Conservation (phyloP, 2,329 filamentous ascomycete species). For the Trichoderma gracile region DNA sequence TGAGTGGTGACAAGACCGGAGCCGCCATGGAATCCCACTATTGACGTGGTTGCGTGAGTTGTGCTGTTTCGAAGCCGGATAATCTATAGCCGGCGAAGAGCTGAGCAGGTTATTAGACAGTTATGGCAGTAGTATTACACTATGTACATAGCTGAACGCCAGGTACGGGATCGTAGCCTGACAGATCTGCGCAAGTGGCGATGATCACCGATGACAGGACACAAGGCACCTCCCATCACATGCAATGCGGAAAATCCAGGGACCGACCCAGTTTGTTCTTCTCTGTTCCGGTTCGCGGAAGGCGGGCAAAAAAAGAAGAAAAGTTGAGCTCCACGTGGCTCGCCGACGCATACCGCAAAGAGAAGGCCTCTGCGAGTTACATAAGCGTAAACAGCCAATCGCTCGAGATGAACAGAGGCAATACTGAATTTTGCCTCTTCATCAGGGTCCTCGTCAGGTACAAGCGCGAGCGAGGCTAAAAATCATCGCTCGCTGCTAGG, state of each 20-base stretch:
- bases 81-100: too few relatives aligned
- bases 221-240: neutral
- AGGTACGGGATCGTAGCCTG: too few relatives aligned
- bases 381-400: neutral
- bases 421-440: neutral
- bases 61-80: too few relatives aligned
- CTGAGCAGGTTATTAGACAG: too few relatives aligned
- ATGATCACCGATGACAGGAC: neutral
- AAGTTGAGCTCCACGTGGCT: conserved; percentile 23
- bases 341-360: conserved; percentile 22
- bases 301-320: neutral
- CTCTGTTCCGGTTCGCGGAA: neutral
- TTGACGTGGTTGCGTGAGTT: too few relatives aligned
- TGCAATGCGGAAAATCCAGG: conserved; percentile 10
- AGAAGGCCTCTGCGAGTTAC: conserved; percentile 11
- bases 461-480: neutral
- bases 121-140: too few relatives aligned
- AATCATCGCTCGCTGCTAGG: too few relatives aligned
- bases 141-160: too few relatives aligned
- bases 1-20: too few relatives aligned
- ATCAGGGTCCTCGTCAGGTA: conserved; percentile 9
- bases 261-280: neutral
- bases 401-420: neutral
- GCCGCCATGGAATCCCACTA: too few relatives aligned
- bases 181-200: too few relatives aligned